These are phyloP conservation scores for Nemania sp. DNA, from an alignment of 2,329 filamentous ascomycete species.

Conservation along the genomic window DNA sequence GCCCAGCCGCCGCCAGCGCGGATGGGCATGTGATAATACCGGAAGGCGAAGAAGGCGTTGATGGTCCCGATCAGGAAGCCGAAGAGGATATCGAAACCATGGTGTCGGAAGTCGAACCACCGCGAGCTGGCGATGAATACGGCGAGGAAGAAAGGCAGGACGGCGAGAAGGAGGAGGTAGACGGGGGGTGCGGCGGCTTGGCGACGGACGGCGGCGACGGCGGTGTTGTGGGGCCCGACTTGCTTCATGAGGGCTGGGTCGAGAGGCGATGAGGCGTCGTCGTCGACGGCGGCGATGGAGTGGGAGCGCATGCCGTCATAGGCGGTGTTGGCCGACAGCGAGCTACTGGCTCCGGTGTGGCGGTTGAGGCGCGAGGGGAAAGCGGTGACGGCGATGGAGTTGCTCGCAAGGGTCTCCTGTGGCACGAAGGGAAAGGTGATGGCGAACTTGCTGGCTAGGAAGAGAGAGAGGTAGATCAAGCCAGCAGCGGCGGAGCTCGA, in stretches of 20 bases:
- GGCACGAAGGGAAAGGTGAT: constrained; percentile 78
- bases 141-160: constrained; percentile 78
- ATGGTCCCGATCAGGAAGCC: constrained; percentile 83
- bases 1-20: constrained; percentile 85
- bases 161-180: constrained; percentile 77
- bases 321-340: constrained; percentile 41
- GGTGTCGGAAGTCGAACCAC: constrained; percentile 89
- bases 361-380: constrained; percentile 77
- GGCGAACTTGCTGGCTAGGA: constrained; percentile 84
- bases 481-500: constrained; percentile 81
- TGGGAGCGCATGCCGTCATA: constrained; percentile 52
- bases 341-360: constrained; percentile 44
- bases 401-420: constrained; percentile 58
- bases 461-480: constrained; percentile 86
- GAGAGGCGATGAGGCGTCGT: constrained; percentile 47
- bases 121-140: constrained; percentile 87
- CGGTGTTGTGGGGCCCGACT: constrained; percentile 52
- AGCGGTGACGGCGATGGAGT: constrained; percentile 69
- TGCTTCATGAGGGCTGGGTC: constrained; percentile 50
- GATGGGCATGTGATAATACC: constrained; percentile 87
- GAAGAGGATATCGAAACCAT: constrained; percentile 91
- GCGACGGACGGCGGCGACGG: constrained; percentile 68
- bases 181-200: constrained; percentile 86
- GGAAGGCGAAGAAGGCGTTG: constrained; percentile 79
- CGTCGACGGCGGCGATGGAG: constrained; percentile 30